Conservation (phyloP, 352 stramenopile genomes). For the Aphanomyces cochlioides region DNA sequence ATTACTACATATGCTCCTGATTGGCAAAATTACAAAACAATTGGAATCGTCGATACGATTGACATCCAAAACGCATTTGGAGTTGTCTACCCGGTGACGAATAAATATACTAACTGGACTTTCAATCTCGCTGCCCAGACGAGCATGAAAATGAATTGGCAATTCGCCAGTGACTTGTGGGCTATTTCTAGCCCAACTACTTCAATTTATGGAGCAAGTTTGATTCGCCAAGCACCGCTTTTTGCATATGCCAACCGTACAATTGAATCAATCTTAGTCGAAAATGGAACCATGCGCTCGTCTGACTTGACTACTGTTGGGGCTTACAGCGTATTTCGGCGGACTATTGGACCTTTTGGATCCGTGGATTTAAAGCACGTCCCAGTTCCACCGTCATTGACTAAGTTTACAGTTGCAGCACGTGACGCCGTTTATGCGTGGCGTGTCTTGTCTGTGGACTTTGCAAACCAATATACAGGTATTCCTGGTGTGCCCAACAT, state of each 20-base stretch:
- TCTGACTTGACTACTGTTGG: background rate
- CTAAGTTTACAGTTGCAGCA: background rate
- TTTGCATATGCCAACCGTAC: no score
- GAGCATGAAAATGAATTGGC: slow-evolving; percentile 25
- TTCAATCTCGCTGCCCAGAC: no score
- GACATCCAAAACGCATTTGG: no score
- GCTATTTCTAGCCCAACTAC: slow-evolving; percentile 12
- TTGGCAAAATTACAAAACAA: slow-evolving; percentile 31
- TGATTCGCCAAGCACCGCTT: no score
- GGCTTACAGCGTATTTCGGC: no score
- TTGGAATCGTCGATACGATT: slow-evolving; percentile 23
- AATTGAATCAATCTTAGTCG: no score
- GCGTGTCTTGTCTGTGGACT: no score
- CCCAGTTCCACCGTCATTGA: background rate
- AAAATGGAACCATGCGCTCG: no score
- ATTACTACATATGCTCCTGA: background rate
- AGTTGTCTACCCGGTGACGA: slow-evolving; percentile 1
- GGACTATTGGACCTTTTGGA: no score
- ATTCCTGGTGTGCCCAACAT: no score
- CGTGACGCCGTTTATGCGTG: no score
- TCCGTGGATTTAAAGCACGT: background rate
- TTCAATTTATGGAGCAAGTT: background rate
- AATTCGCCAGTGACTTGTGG: slow-evolving; percentile 18
- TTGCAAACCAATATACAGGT: no score
- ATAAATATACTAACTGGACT: slow-evolving; percentile 1